These are phyloP conservation scores for Curvularia sp. DNA, from an alignment of 2,329 filamentous ascomycete genomes.

Conservation along the genomic window DNA sequence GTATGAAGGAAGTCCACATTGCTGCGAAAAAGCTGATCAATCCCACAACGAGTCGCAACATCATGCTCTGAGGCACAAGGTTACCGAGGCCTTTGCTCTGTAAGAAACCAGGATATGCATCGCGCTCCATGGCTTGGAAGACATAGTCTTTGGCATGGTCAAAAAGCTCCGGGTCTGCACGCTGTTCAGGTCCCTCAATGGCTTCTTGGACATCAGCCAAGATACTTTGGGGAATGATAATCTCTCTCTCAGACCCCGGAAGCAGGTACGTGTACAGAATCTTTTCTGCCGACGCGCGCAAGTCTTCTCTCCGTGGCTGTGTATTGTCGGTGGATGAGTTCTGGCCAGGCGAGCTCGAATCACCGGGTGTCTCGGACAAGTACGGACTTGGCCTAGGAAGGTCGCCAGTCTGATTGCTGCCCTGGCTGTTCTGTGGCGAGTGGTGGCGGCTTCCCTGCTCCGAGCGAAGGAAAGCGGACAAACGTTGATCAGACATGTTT, in stretches of 20 bases:
- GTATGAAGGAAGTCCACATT: slow-evolving; percentile 92
- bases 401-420: slow-evolving; percentile 62
- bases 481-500: slow-evolving; percentile 81
- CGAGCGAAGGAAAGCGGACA: slow-evolving; percentile 84
- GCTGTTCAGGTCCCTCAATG: slow-evolving; percentile 82
- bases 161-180: slow-evolving; percentile 96
- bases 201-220: slow-evolving; percentile 83
- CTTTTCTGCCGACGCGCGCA: slow-evolving; percentile 93
- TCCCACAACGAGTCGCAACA: slow-evolving; percentile 84
- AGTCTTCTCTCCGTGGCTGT: slow-evolving; percentile 69
- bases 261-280: slow-evolving; percentile 98
- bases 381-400: slow-evolving; percentile 66
- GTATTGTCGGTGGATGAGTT: slow-evolving; percentile 45
- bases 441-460: slow-evolving; percentile 57
- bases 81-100: slow-evolving; percentile 95
- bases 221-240: slow-evolving; percentile 88
- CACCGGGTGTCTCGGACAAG: slow-evolving; percentile 67
- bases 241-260: slow-evolving; percentile 94
- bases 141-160: slow-evolving; percentile 98
- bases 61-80: slow-evolving; percentile 86
- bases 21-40: slow-evolving; percentile 86
- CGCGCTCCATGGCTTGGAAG: slow-evolving; percentile 98
- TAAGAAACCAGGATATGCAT: slow-evolving; percentile 97
- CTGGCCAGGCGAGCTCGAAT: slow-evolving; percentile 64
- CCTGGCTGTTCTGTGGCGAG: slow-evolving; percentile 58